These are phyloP conservation scores for Paecilomyces formosus DNA, from an alignment of 2,329 filamentous ascomycete species.

Conservation along the genomic window DNA sequence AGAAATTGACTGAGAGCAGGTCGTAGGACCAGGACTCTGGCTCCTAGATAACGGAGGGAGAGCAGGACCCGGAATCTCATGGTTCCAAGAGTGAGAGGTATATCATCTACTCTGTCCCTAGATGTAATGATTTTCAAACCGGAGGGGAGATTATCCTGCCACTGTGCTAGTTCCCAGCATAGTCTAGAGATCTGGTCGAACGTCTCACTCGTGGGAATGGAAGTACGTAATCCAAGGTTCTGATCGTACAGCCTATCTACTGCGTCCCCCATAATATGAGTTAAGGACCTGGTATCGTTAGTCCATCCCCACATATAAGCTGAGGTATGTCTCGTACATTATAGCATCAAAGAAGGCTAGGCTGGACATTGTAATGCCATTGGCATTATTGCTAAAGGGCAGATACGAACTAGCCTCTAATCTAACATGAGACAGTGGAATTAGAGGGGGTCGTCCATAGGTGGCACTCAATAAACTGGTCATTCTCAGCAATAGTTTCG, in stretches of 20 bases:
- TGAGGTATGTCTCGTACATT: background rate
- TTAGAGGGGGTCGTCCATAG: background rate
- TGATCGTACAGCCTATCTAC: background rate
- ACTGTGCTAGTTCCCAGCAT: conserved; percentile 6
- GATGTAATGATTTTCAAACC: conserved; percentile 2
- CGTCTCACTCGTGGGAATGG: conserved; percentile 1
- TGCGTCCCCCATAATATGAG: background rate
- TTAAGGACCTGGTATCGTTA: background rate
- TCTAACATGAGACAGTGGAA: background rate
- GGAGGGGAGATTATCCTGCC: conserved; percentile 6
- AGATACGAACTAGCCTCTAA: background rate
- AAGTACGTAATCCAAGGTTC: background rate
- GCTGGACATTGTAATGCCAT: background rate
- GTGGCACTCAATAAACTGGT: background rate
- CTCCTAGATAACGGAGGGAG: conserved; percentile 6
- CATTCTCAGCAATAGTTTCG: background rate
- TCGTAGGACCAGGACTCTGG: conserved; percentile 4
- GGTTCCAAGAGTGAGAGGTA: conserved; percentile 3
- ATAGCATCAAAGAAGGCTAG: background rate
- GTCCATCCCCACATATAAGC: background rate
- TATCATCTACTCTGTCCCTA: conserved; percentile 1
- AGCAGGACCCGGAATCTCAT: conserved; percentile 6
- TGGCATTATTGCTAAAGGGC: background rate
- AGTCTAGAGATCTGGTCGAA: conserved; percentile 5
- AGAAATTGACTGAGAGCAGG: background rate